These are phyloP conservation scores for Suhomyces choctaworum DNA, from an alignment of 1,139 yeast species.

Conservation along the genomic window DNA sequence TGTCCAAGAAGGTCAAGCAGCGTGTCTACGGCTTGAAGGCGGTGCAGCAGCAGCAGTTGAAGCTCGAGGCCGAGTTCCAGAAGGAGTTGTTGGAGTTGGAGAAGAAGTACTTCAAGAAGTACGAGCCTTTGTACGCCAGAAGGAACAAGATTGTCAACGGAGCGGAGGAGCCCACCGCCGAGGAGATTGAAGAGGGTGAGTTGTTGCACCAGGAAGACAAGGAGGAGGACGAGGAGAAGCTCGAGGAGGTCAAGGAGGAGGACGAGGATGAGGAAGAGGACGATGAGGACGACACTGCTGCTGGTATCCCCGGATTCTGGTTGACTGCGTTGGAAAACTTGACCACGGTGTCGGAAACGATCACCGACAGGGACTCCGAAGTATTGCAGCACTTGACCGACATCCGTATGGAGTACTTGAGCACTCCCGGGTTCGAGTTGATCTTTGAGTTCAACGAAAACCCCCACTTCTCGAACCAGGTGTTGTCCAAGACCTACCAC, in stretches of 20 bases:
- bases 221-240: conserved; percentile 30
- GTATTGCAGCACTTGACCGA: conserved; percentile 70
- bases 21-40: conserved; percentile 82
- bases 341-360: conserved; percentile 77
- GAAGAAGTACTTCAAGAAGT: conserved; percentile 70
- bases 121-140: conserved; percentile 74
- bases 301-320: conserved; percentile 96
- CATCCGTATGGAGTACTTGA: conserved; percentile 78
- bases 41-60: conserved; percentile 79
- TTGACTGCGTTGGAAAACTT: conserved; percentile 90
- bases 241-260: conserved; percentile 34
- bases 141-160: conserved; percentile 78
- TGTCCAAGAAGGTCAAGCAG: conserved; percentile 74
- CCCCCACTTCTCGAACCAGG: conserved; percentile 72
- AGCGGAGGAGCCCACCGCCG: conserved; percentile 69
- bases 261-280: conserved; percentile 44
- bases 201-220: conserved; percentile 57
- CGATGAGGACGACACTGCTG: conserved; percentile 41
- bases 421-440: conserved; percentile 86
- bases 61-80: conserved; percentile 88
- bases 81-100: conserved; percentile 85
- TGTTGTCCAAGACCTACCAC: conserved; percentile 81
- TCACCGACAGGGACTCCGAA: conserved; percentile 88
- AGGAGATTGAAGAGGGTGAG: conserved; percentile 77
- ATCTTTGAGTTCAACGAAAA: conserved; percentile 79